These are phyloP conservation scores for Leishmania arabica DNA, from an alignment of 208 protist genomes.

Conservation along the genomic window DNA sequence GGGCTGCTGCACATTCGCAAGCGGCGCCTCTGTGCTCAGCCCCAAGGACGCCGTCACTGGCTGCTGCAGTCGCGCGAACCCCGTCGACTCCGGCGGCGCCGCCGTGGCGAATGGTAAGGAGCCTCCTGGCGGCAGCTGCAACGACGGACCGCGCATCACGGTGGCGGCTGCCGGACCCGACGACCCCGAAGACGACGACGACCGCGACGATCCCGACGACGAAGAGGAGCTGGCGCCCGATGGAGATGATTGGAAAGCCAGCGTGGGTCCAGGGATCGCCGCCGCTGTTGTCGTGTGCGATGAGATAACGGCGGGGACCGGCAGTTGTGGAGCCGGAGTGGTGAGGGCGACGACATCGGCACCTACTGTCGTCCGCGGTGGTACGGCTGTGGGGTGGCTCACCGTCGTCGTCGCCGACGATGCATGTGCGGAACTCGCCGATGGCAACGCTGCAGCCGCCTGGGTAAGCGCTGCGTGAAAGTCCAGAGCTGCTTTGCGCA, in stretches of 20 bases:
- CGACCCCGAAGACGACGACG: neutral
- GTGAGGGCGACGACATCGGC: neutral
- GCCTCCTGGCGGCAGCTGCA: neutral
- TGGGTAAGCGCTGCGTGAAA: constrained; percentile 27
- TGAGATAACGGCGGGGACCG: neutral
- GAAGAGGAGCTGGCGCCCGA: constrained; percentile 1
- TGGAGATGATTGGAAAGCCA: neutral
- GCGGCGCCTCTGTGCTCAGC: neutral
- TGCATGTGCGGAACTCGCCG: neutral
- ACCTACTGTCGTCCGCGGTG: neutral
- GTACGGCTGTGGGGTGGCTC: neutral
- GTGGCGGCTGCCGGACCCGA: constrained; percentile 5
- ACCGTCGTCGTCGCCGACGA: neutral
- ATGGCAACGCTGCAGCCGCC: neutral
- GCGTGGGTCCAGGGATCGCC: neutral
- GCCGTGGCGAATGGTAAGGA: neutral
- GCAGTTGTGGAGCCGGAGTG: constrained; percentile 3
- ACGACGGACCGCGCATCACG: neutral
- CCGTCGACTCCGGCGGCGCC: neutral
- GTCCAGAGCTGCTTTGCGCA: constrained; percentile 20
- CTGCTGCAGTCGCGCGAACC: neutral
- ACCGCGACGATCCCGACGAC: constrained; percentile 3
- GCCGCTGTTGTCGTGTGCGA: neutral
- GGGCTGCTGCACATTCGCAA: neutral
- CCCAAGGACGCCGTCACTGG: neutral